A percentile compares a stretch with the other conserved stretches of the same genome.
phyloP scores from a whole-genome alignment of 129 eudicot species.

The Chrysanthemum makinoi region DNA sequence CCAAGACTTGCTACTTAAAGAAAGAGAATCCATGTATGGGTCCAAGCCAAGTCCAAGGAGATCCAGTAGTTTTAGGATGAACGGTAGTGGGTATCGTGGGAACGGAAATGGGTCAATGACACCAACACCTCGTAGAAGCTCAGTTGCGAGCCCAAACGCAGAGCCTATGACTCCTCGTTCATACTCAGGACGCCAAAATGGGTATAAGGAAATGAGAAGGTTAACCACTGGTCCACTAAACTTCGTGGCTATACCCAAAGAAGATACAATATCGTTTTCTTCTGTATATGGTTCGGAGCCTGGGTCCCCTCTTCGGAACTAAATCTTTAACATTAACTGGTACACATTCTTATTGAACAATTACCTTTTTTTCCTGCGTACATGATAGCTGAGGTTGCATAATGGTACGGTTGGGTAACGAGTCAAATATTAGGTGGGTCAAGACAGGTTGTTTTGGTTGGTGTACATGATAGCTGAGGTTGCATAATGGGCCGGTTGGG shows the following conservation, averaged over 20 bases:
- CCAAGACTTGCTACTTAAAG: slow-evolving; percentile 69
- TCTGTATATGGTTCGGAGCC: slow-evolving; percentile 89
- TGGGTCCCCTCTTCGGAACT: slow-evolving; percentile 70
- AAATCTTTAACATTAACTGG: slow-evolving; percentile 41
- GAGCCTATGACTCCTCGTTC: slow-evolving; percentile 81
- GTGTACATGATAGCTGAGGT: too few species aligned
- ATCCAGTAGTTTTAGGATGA: slow-evolving; percentile 72
- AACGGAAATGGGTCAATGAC: slow-evolving; percentile 71
- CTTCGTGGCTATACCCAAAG: slow-evolving; percentile 72
- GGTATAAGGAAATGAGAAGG: slow-evolving; percentile 80
- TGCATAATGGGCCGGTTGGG: not conserved
- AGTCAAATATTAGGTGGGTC: not conserved
- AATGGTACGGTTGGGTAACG: not conserved
- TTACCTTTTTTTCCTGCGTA: not conserved
- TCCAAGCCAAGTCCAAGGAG: slow-evolving; percentile 89
- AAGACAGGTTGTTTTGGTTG: too few species aligned
- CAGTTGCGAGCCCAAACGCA: slow-evolving; percentile 52
- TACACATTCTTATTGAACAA: slow-evolving; percentile 20
- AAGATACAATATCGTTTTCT: slow-evolving; percentile 81
- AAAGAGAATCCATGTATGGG: slow-evolving; percentile 79
- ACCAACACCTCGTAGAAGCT: slow-evolving; percentile 73
- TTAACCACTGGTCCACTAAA: slow-evolving; percentile 69
- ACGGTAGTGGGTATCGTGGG: slow-evolving; percentile 50
- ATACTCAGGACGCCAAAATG: slow-evolving; percentile 69
- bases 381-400: not conserved